phyloP scores from a whole-genome alignment of 2,329 filamentous ascomycete genomes.

The Colletotrichum falcatum region DNA sequence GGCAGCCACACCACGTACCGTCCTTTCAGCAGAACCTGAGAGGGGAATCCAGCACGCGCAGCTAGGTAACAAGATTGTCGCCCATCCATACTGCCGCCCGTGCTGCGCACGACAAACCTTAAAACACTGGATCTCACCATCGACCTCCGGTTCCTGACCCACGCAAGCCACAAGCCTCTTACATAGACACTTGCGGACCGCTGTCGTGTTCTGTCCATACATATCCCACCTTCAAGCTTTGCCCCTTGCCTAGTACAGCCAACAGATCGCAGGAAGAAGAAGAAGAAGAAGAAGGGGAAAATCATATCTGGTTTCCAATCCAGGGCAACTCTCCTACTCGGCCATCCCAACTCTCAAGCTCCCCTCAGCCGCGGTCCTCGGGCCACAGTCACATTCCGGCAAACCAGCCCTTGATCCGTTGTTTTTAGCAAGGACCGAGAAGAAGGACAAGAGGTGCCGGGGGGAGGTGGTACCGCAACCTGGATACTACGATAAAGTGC shows the following conservation, averaged over 20 bases:
- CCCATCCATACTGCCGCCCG: slow-evolving; percentile 2
- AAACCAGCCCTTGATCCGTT: not conserved
- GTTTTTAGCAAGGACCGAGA: not conserved
- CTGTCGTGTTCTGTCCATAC: slow-evolving; percentile 6
- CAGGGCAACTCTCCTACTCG: not conserved
- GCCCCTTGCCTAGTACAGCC: slow-evolving; percentile 3
- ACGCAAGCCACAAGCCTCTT: slow-evolving; percentile 28
- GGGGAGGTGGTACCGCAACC: slow-evolving; percentile 7
- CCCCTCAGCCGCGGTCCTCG: not conserved
- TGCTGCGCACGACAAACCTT: slow-evolving; percentile 38
- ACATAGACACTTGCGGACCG: slow-evolving; percentile 16
- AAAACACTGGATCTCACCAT: slow-evolving; percentile 20
- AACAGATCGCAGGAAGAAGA: not conserved
- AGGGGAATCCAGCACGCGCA: slow-evolving; percentile 2
- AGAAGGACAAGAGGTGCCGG: slow-evolving; percentile 11
- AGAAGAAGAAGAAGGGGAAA: not conserved
- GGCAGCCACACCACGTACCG: slow-evolving; percentile 2
- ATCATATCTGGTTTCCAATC: not conserved
- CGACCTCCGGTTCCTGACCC: slow-evolving; percentile 29
- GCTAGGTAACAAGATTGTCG: not conserved
- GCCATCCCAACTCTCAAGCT: slow-evolving; percentile 15
- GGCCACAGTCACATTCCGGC: not conserved
- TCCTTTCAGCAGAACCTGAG: slow-evolving; percentile 3
- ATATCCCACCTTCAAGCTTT: slow-evolving; percentile 10
- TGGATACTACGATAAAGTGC: slow-evolving; percentile 25